Conservation (phyloP, 2,329 filamentous ascomycete species). For the Paecilomyces sp. region DNA sequence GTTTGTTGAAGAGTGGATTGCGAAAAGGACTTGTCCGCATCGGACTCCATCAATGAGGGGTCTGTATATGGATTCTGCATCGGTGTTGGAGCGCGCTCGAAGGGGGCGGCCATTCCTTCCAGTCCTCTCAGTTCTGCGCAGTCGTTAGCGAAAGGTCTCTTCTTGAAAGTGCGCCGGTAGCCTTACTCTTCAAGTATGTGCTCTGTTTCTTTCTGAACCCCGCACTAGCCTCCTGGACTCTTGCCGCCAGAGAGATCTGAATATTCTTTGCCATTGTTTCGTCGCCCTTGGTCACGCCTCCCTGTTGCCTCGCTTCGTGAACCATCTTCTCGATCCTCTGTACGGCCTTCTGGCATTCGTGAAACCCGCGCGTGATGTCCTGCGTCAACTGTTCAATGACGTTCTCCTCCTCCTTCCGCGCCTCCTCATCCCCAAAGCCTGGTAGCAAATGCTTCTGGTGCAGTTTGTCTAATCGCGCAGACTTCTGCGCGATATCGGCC, state of each 20-base stretch:
- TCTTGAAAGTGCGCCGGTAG: neutral
- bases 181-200: slow-evolving; percentile 82
- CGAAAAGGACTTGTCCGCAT: slow-evolving; percentile 86
- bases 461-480: slow-evolving; percentile 77
- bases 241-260: slow-evolving; percentile 78
- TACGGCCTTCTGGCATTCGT: slow-evolving; percentile 82
- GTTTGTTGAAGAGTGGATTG: slow-evolving; percentile 82
- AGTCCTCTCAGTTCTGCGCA: slow-evolving; percentile 64
- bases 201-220: slow-evolving; percentile 96
- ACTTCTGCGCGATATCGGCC: slow-evolving; percentile 71
- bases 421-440: slow-evolving; percentile 90
- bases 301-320: slow-evolving; percentile 65
- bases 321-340: slow-evolving; percentile 84
- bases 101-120: slow-evolving; percentile 52
- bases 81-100: slow-evolving; percentile 43
- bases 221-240: slow-evolving; percentile 87
- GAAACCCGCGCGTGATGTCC: slow-evolving; percentile 80
- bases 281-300: slow-evolving; percentile 68
- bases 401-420: slow-evolving; percentile 76
- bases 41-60: slow-evolving; percentile 84
- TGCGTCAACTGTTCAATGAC: slow-evolving; percentile 89
- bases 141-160: slow-evolving; percentile 7
- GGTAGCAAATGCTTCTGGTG: slow-evolving; percentile 97
- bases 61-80: slow-evolving; percentile 65
- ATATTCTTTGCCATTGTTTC: slow-evolving; percentile 96